A percentile compares a stretch with the other conserved stretches of the same genome.
phyloP scores from a whole-genome alignment of 177 flowering plant genomes.

The Vitis hybrid region DNA sequence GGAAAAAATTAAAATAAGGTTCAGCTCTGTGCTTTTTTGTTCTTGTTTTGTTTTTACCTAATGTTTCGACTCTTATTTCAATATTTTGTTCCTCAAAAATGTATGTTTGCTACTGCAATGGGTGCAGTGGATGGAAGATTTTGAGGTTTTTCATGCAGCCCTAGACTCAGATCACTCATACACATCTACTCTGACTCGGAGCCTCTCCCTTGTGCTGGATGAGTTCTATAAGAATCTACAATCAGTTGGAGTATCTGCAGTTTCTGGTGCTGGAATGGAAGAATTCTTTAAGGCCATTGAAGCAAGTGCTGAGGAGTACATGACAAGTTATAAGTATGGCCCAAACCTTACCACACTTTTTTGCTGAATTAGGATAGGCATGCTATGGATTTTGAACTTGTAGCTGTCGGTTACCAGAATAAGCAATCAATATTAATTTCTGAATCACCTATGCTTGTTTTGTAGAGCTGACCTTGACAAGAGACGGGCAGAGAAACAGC shows the following conservation, averaged over 20 bases:
- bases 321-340: slow-evolving; percentile 79
- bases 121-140: slow-evolving; percentile 93
- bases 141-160: slow-evolving; percentile 83
- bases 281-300: slow-evolving; percentile 84
- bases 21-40: neutral
- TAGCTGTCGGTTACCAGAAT: neutral
- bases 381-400: neutral
- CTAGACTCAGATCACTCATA: slow-evolving; percentile 70
- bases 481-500: slow-evolving; percentile 77
- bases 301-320: slow-evolving; percentile 82
- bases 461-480: slow-evolving; percentile 90
- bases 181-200: slow-evolving; percentile 64
- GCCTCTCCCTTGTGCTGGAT: slow-evolving; percentile 79
- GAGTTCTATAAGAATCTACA: slow-evolving; percentile 81
- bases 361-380: neutral
- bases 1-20: too few relatives aligned
- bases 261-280: slow-evolving; percentile 84
- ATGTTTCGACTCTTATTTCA: neutral
- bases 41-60: neutral
- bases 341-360: neutral
- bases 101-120: slow-evolving; percentile 2
- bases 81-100: neutral
- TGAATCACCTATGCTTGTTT: neutral
- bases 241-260: slow-evolving; percentile 87
- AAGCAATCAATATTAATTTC: neutral